A percentile compares a stretch with the other conserved stretches of the same genome.
Conservation (phyloP, 352 stramenopile genomes). For the Globisporangium perplexum region DNA sequence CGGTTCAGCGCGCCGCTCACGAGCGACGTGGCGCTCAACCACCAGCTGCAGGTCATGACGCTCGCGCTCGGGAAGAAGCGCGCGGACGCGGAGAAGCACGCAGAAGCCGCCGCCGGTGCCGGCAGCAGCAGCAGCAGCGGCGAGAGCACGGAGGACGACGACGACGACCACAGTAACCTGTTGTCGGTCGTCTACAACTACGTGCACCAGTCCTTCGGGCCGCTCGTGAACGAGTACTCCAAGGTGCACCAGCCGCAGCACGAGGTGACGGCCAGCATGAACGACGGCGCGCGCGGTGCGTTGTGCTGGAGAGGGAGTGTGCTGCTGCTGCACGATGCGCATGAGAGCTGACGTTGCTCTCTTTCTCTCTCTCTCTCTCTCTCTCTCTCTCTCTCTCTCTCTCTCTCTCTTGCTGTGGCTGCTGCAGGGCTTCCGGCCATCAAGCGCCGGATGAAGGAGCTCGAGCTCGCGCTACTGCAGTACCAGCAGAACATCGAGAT, state of each 20-base stretch:
- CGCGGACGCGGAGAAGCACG: slow-evolving; percentile 24
- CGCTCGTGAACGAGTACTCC: slow-evolving; percentile 82
- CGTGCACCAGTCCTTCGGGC: slow-evolving; percentile 84
- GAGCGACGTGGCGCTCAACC: slow-evolving; percentile 63
- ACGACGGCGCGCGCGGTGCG: slow-evolving; percentile 50
- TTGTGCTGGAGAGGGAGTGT: not conserved
- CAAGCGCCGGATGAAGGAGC: slow-evolving; percentile 89
- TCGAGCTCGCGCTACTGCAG: slow-evolving; percentile 91
- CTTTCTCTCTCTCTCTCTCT: not conserved
- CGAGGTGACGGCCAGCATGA: slow-evolving; percentile 44
- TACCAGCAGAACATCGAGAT: slow-evolving; percentile 96
- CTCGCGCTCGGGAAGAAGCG: slow-evolving; percentile 58
- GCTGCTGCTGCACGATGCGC: not conserved
- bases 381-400: no score
- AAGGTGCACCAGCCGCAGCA: slow-evolving; percentile 76
- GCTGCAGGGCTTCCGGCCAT: slow-evolving; percentile 76
- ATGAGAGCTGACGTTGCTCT: not conserved
- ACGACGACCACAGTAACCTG: slow-evolving; percentile 59
- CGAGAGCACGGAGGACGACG: slow-evolving; percentile 56
- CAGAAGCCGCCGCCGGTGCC: not conserved
- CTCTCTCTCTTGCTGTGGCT: not conserved
- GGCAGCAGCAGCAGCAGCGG: slow-evolving; percentile 28
- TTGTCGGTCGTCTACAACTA: slow-evolving; percentile 87
- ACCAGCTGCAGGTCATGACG: slow-evolving; percentile 87
- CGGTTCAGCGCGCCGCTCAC: slow-evolving; percentile 58